These are phyloP conservation scores for Bullera alba DNA, from an alignment of 768 basidiomycete genomes.

Conservation along the genomic window DNA sequence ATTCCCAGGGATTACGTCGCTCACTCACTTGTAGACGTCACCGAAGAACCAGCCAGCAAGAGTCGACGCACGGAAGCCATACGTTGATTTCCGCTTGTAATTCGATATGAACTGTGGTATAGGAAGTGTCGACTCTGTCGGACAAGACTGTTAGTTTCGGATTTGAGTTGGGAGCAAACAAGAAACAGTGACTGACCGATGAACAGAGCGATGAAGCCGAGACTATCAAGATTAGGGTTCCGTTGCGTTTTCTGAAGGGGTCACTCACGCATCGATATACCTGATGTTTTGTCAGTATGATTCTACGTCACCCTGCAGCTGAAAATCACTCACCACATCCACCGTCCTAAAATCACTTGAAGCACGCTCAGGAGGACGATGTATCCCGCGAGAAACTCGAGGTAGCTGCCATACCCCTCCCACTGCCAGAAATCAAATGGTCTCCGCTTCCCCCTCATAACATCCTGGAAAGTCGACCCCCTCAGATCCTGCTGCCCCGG, in stretches of 20 bases:
- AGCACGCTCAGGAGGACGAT: slow-evolving; percentile 36
- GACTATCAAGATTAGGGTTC: slow-evolving; percentile 17
- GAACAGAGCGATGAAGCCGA: slow-evolving; percentile 36
- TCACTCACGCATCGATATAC: slow-evolving; percentile 43
- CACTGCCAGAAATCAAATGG: slow-evolving; percentile 45
- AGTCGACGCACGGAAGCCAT: slow-evolving; percentile 39
- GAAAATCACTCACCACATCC: slow-evolving; percentile 33
- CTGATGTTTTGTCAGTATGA: slow-evolving; percentile 12
- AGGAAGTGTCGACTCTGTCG: slow-evolving; percentile 42
- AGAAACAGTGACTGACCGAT: slow-evolving; percentile 22
- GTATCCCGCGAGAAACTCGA: slow-evolving; percentile 44
- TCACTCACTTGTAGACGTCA: slow-evolving; percentile 41
- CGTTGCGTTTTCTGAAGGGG: too few relatives aligned
- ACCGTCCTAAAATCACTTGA: slow-evolving; percentile 37
- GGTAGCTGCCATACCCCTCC: slow-evolving; percentile 38
- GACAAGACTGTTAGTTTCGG: neutral
- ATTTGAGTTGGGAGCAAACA: neutral
- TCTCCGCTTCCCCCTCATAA: slow-evolving; percentile 8
- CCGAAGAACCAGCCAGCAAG: slow-evolving; percentile 44
- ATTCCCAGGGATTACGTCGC: neutral
- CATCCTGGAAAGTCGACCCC: neutral
- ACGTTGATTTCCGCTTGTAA: slow-evolving; percentile 36
- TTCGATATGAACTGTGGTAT: slow-evolving; percentile 46
- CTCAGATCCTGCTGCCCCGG: neutral
- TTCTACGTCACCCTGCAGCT: neutral